phyloP scores from a whole-genome alignment of 2,329 filamentous ascomycete species.

The Elsinoe ampelina region DNA sequence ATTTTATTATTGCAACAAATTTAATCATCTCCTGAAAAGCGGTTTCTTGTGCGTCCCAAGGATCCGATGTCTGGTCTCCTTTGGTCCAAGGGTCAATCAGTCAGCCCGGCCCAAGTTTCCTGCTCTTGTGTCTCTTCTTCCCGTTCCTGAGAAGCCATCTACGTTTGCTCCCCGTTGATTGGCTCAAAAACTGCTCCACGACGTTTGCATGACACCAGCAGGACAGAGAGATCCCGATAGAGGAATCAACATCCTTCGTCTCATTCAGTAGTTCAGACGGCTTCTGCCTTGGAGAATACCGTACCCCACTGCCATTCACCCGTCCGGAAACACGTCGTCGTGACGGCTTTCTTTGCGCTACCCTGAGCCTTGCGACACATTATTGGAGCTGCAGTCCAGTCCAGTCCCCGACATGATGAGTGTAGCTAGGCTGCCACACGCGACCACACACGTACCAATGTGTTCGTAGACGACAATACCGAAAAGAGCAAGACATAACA shows the following conservation, averaged over 20 bases:
- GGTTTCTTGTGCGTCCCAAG: not conserved
- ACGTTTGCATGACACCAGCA: constrained; percentile 12
- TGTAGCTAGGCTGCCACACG: constrained; percentile 1
- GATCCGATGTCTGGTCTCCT: not conserved
- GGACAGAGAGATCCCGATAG: not conserved
- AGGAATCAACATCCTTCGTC: not conserved
- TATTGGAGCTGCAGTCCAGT: too few relatives aligned
- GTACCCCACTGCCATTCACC: not conserved
- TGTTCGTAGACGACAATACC: not conserved
- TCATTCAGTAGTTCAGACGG: too few relatives aligned
- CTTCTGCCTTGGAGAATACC: too few relatives aligned
- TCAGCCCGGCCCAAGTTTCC: not conserved
- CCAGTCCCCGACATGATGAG: not conserved
- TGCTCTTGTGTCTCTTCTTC: not conserved
- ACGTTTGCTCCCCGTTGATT: constrained; percentile 14
- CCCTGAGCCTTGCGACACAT: not conserved
- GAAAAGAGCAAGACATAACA: not conserved
- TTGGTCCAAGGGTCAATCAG: too few relatives aligned
- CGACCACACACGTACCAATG: not conserved
- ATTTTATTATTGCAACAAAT: not conserved
- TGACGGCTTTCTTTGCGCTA: not conserved
- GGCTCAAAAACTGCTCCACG: constrained; percentile 16
- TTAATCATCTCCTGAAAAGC: constrained; percentile 2
- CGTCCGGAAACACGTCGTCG: not conserved
- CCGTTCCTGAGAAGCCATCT: constrained; percentile 16